Evolutionary conservation across 2,329 filamentous ascomycete genomes (phyloP).

Genomic region (Verticillium longisporum): DNA sequence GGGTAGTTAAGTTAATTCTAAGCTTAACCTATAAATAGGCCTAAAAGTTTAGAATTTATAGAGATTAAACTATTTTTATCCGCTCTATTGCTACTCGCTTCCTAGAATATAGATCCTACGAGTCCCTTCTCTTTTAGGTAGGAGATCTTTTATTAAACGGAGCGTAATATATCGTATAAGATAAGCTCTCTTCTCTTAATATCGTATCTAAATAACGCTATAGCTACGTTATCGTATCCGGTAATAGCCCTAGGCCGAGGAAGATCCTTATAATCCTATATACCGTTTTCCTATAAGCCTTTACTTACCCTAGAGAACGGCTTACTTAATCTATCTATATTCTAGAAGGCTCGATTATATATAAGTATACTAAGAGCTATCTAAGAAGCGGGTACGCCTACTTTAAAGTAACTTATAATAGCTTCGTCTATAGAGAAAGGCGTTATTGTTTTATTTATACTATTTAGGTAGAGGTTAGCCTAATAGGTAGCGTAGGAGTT

Average conservation of each 20-base stretch:
- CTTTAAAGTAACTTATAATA: constrained; percentile 61
- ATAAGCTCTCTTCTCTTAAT: constrained; percentile 57
- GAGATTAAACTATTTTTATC: too few species aligned
- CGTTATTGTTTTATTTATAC: constrained; percentile 52
- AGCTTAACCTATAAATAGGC: too few species aligned
- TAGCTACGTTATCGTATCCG: constrained; percentile 51
- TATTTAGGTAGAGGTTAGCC: constrained; percentile 65
- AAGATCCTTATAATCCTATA: constrained; percentile 84
- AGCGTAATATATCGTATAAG: too few species aligned
- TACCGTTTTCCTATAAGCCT: constrained; percentile 77
- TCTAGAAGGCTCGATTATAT: constrained; percentile 79
- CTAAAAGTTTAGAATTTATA: too few species aligned
- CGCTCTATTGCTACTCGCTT: too few species aligned
- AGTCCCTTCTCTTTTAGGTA: too few species aligned
- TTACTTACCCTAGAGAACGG: constrained; percentile 66
- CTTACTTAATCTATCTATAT: constrained; percentile 67
- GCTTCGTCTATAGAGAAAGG: constrained; percentile 73
- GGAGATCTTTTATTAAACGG: too few species aligned
- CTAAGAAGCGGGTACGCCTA: constrained; percentile 61
- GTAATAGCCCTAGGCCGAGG: constrained; percentile 63
- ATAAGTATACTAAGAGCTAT: constrained; percentile 88
- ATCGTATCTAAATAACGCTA: constrained; percentile 76
- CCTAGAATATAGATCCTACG: too few species aligned
- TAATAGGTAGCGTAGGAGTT: constrained; percentile 66
- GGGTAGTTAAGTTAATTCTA: too few species aligned